Evolutionary conservation across 345 rosid genomes (phyloP), one percentile per base, ranked within the genome.

Genomic region (Salix suchowensis): DNA sequence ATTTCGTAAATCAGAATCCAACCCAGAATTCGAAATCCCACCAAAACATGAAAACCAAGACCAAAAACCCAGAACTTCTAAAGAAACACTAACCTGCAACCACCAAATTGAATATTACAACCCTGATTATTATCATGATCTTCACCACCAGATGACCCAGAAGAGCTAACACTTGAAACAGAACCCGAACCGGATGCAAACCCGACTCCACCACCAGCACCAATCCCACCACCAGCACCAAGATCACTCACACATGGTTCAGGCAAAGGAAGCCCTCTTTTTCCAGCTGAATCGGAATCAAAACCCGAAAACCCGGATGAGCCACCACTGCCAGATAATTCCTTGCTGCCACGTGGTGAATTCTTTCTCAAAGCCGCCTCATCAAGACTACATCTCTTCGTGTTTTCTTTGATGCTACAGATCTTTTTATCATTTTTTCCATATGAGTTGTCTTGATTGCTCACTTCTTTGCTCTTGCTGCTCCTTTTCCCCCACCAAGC

Each of bases 401-500:
- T 73, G 44, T 68, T 79, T 68, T 68, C 82, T 46, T 68, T 71
- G 75, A 73, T 76, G 61, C 71, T 24, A n/a, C 32, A 54, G 77
- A 34, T 44, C 71, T 66, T 80, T 52, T 67, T 76, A 79, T 68
- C 65, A 58, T 58, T 58, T 62, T 61, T 77, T 13, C 55, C 68
- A 16, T 50, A 44, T 7, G 76, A 67, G 72, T 64, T 78, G 50
- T 65, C 39, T 67, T 48, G 84, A 40, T 69, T 79, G 70, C 44
- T 72, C 21, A 81, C 90, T 77, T 88, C 94, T 71, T 88, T 88
- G 84, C 65, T 84, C 84, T 91, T 96, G 28, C 84, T 74, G 0
- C 88, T 85, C 73, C 85, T 96, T 76, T 69, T 91, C 15, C 82
- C 70, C 94, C 96, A 93, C 98, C 97, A 93, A 84, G 85, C 88